A percentile compares a stretch with the other conserved stretches of the same genome.
Evolutionary conservation across 148 eudicot species (phyloP).

Genomic region (Polygonum aviculare): DNA sequence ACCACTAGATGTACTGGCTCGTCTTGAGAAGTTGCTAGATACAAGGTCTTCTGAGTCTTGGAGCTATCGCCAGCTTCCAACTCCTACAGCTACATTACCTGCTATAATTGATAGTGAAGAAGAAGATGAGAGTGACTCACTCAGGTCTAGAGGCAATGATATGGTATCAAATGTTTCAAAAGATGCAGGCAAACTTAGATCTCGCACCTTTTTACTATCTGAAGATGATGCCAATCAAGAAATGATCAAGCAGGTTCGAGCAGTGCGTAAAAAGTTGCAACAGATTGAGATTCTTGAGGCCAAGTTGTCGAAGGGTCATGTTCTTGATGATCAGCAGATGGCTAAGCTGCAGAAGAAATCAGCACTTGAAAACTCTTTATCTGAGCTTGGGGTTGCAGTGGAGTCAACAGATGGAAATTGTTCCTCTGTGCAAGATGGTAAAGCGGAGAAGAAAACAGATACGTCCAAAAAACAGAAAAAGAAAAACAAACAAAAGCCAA

Average conservation of each 20-base stretch:
- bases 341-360: slow-evolving; percentile 68
- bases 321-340: slow-evolving; percentile 85
- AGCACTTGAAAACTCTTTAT: slow-evolving; percentile 56
- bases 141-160: slow-evolving; percentile 41
- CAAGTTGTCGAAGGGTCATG: slow-evolving; percentile 59
- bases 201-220: slow-evolving; percentile 49
- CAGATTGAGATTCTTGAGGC: slow-evolving; percentile 97
- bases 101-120: slow-evolving; percentile 82
- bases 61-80: slow-evolving; percentile 86
- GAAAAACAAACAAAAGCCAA: slow-evolving; percentile 55
- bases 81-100: slow-evolving; percentile 88
- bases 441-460: slow-evolving; percentile 44
- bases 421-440: slow-evolving; percentile 38
- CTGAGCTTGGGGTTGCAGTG: slow-evolving; percentile 68
- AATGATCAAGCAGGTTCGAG: slow-evolving; percentile 54
- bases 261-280: slow-evolving; percentile 78
- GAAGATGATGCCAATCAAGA: slow-evolving; percentile 36
- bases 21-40: slow-evolving; percentile 74
- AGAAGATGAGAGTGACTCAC: slow-evolving; percentile 48
- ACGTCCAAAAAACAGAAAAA: slow-evolving; percentile 57
- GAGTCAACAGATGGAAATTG: slow-evolving; percentile 31
- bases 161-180: slow-evolving; percentile 18
- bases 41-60: slow-evolving; percentile 77
- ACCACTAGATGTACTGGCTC: slow-evolving; percentile 58
- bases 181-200: slow-evolving; percentile 31